These are phyloP conservation scores for Dicorynia guianensis DNA, from an alignment of 306 rosid species.

Conservation along the genomic window DNA sequence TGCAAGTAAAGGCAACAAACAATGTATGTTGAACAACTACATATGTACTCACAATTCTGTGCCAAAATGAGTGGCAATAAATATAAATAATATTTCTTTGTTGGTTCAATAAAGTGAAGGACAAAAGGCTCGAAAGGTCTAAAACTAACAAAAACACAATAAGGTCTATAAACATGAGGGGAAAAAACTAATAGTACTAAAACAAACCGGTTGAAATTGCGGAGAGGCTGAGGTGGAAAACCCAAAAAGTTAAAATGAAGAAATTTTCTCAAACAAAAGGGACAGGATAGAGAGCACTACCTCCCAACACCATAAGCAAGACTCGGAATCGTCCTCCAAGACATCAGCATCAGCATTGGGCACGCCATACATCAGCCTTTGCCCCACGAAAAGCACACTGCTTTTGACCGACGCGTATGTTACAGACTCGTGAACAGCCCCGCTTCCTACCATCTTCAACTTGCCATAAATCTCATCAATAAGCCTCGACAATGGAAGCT, in stretches of 20 bases:
- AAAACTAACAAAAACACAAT: neutral
- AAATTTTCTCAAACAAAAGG: neutral
- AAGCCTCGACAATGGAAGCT: constrained; percentile 75
- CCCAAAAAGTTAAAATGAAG: neutral
- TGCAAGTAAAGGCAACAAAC: neutral
- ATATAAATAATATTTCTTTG: neutral
- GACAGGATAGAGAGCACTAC: constrained; percentile 40
- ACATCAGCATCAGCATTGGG: constrained; percentile 87
- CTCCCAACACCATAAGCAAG: constrained; percentile 99
- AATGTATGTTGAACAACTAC: neutral
- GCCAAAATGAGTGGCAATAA: neutral
- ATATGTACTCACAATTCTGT: neutral
- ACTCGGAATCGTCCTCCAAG: constrained; percentile 73
- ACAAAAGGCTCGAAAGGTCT: neutral
- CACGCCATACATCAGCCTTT: constrained; percentile 79
- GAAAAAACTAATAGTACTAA: neutral
- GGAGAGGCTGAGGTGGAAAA: neutral
- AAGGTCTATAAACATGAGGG: neutral
- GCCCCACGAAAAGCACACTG: constrained; percentile 72
- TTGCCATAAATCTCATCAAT: constrained; percentile 63
- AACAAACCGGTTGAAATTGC: neutral
- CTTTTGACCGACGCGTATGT: constrained; percentile 75
- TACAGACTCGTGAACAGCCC: constrained; percentile 43
- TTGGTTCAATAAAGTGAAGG: neutral
- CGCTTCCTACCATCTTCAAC: constrained; percentile 40